phyloP scores from a whole-genome alignment of 1,284 basidiomycete genomes.

The Cystodermella granulosa region DNA sequence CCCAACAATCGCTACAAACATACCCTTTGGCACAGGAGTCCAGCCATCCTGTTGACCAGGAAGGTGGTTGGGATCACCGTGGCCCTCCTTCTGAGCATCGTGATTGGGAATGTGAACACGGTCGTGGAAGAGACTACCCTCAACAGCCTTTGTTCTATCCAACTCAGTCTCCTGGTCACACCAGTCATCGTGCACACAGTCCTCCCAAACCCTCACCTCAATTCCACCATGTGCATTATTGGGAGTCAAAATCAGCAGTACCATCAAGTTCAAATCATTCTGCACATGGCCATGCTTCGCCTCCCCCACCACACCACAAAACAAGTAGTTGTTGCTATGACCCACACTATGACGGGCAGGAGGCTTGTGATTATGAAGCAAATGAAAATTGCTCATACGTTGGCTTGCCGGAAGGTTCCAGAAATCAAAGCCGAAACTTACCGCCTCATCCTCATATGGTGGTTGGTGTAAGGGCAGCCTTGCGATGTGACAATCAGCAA shows the following conservation, averaged over 20 bases:
- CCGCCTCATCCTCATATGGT: slow-evolving; percentile 26
- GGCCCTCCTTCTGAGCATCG: slow-evolving; percentile 40
- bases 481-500: too few relatives aligned
- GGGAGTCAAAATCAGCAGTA: slow-evolving; percentile 41
- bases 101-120: slow-evolving; percentile 50
- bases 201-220: slow-evolving; percentile 56
- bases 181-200: slow-evolving; percentile 36
- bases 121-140: slow-evolving; percentile 38
- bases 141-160: slow-evolving; percentile 35
- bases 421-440: slow-evolving; percentile 20
- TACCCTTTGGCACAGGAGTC: slow-evolving; percentile 47
- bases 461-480: too few relatives aligned
- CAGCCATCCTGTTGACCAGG: slow-evolving; percentile 40
- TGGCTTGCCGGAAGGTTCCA: slow-evolving; percentile 35
- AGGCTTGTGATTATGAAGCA: slow-evolving; percentile 36
- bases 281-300: slow-evolving; percentile 27
- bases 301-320: slow-evolving; percentile 31
- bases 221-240: slow-evolving; percentile 42
- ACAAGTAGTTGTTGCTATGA: slow-evolving; percentile 38
- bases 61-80: slow-evolving; percentile 55
- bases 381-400: slow-evolving; percentile 30
- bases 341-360: slow-evolving; percentile 40
- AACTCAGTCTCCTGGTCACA: slow-evolving; percentile 39
- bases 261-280: slow-evolving; percentile 23
- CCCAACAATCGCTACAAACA: slow-evolving; percentile 53